Conservation (phyloP, 2,329 filamentous ascomycete species). For the Alternaria brassicae region DNA sequence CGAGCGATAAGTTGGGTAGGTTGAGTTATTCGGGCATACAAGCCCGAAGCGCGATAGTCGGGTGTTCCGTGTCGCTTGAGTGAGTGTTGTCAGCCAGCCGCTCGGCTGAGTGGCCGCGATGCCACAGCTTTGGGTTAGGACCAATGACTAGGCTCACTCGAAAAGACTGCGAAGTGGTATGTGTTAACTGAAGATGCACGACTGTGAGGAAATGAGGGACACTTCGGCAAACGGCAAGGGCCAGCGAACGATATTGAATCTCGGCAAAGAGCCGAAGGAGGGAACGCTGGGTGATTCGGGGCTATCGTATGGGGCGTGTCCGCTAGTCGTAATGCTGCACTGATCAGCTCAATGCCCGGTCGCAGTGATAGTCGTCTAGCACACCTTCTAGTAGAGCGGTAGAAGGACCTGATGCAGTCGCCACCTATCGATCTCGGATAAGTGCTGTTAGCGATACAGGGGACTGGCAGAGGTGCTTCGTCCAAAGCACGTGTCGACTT, state of each 20-base stretch:
- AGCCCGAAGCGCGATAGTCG: slow-evolving; percentile 30
- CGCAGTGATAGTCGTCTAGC: slow-evolving; percentile 25
- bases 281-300: slow-evolving; percentile 19
- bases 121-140: slow-evolving; percentile 22
- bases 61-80: slow-evolving; percentile 38
- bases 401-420: slow-evolving; percentile 31
- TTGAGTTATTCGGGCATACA: slow-evolving; percentile 32
- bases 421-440: slow-evolving; percentile 38
- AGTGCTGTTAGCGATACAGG: slow-evolving; percentile 24
- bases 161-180: slow-evolving; percentile 17
- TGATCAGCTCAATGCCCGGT: slow-evolving; percentile 38
- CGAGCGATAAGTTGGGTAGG: slow-evolving; percentile 29
- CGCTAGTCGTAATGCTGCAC: slow-evolving; percentile 39
- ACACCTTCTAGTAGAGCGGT: slow-evolving; percentile 32
- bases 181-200: slow-evolving; percentile 26
- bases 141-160: slow-evolving; percentile 8
- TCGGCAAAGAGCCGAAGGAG: slow-evolving; percentile 26
- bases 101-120: slow-evolving; percentile 13
- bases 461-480: slow-evolving; percentile 24
- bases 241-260: slow-evolving; percentile 22
- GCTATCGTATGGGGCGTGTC: slow-evolving; percentile 20
- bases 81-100: slow-evolving; percentile 30
- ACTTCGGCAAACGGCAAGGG: slow-evolving; percentile 28
- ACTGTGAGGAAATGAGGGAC: slow-evolving; percentile 26
- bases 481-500: slow-evolving; percentile 32